phyloP scores from a whole-genome alignment of 163 green algal species.

The Smithsoniella earleae region DNA sequence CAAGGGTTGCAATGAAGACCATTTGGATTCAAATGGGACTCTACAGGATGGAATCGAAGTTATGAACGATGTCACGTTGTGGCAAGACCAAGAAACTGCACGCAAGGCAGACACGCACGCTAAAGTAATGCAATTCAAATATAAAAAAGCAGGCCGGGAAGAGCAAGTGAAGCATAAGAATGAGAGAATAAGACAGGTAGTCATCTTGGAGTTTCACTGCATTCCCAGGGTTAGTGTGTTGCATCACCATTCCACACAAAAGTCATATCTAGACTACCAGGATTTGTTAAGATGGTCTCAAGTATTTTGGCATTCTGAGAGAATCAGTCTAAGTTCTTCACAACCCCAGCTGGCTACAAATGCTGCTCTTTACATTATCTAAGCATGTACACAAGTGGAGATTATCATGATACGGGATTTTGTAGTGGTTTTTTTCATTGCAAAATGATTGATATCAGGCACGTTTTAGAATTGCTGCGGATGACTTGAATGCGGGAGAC shows the following conservation, averaged over 20 bases:
- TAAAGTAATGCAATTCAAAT: constrained; percentile 24
- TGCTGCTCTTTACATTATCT: background rate
- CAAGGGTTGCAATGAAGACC: too few relatives aligned
- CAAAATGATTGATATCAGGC: constrained; percentile 23
- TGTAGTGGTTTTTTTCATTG: background rate
- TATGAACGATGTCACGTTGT: background rate
- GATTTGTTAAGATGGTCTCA: background rate
- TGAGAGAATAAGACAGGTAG: background rate
- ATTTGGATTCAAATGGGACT: too few relatives aligned
- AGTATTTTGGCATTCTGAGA: background rate
- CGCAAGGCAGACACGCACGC: background rate
- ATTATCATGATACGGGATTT: background rate
- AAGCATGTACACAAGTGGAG: background rate
- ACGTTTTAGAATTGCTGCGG: background rate
- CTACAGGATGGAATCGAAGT: constrained; percentile 15
- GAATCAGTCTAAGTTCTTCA: background rate
- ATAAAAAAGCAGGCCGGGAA: background rate
- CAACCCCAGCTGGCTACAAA: background rate
- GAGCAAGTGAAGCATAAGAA: constrained; percentile 3
- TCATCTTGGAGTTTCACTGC: too few relatives aligned
- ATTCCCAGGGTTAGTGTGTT: too few relatives aligned
- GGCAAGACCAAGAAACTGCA: background rate
- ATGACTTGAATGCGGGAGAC: too few relatives aligned
- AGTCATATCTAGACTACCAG: background rate
- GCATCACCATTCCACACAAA: background rate